Base-by-base conservation (phyloP, 176 grass and related monocot genomes). In the Dendrocalamus sinicus region DNA sequence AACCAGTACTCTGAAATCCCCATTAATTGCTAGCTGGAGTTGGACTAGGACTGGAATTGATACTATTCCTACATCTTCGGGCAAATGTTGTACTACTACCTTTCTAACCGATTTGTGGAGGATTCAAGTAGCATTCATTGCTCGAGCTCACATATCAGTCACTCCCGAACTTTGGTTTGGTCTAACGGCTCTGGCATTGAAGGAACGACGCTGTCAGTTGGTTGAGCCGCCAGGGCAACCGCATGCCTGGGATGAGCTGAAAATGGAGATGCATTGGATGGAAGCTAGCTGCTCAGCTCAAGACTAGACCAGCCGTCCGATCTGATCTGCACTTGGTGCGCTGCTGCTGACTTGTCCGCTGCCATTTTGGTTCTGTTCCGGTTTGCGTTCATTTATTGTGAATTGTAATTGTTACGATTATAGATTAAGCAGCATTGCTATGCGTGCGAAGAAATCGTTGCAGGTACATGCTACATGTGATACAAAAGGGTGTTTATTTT, bases 121-220 rank as follows among this genome's bases (percentile, higher is more conserved):
- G 53, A 70, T 86, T 78, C 84, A 11, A 12, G 20, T 22, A n/a
- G 13, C 62, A 83, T 88, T 88, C 28, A 83, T 83, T 83, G 64
- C 65, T 88, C 73, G 65, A 23, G 73, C 32, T 28, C 83, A 44
- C 53, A 70, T 68, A 44, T 6, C 70, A 67, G 7, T 67, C 23
- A 66, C n/a, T 62, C 6, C 22, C 5, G 46, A 19, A 3, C 6
- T 62, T 45, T 57, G 15, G 61, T 80, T 39, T 6, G 14, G 4
- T 55, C 17, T 20, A 19, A 41, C 14, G 35, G 4, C 8, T 40
- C 71, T 54, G 10, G 77, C 69, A 87, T 58, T 87, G 2, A 75
- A 68, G 78, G 47, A 46, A 48, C 13, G 35, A 40, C 41, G 48
- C 61, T 67, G 70, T 76, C 78, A 68, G 71, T 75, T 67, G 11